Base-by-base conservation (phyloP, 495 filamentous ascomycete genomes). In the Penicillium roqueforti region DNA sequence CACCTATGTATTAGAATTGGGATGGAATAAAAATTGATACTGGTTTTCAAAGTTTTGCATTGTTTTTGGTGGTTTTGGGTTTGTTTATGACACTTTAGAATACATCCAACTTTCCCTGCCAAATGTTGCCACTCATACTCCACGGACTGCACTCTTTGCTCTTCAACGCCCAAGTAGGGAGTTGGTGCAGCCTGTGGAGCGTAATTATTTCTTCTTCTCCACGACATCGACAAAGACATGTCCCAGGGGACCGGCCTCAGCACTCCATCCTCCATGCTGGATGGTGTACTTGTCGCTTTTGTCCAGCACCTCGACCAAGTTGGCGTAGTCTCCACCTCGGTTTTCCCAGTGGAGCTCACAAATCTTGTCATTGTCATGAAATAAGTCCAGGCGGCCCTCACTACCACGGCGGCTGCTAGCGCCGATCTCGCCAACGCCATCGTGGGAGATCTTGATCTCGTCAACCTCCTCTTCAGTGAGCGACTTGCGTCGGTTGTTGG, bases 311-410 rank as follows among this genome's bases (percentile, higher is more conserved):
- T 73, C 70, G 29, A 73, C 65, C 22, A 65, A 45, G 28, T 73
- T 73, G 34, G 44, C 20, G 14, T 37, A 40, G 0, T 62, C 57
- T 32, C 62, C 62, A 6, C 57, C 54, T 18, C 68, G 62, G 51
- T 73, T 73, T 54, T 73, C 70, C 70, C 70, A 73, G 47, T 73
- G 70, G 14, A 73, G 60, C 47, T 73, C 70, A 44, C 70, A 73
- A 40, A 73, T 73, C 62, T 73, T 73, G 47, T 40, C 42, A 20
- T 71, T 55, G 51, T 61, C 64, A 54, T 72, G 63, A 55, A 70
- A 73, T 14, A 73, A 51, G 54, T 73, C 70, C 25, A 73, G 57
- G 34, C 68, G 65, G 26, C 70, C 70, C 42, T 73, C 70, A 40
- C 68, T 71, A 56, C 70, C 70, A 16, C 70, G 62, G 20, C 68